Evolutionary conservation across 352 stramenopile species (phyloP).

Genomic region (Blastocystis sp.): DNA sequence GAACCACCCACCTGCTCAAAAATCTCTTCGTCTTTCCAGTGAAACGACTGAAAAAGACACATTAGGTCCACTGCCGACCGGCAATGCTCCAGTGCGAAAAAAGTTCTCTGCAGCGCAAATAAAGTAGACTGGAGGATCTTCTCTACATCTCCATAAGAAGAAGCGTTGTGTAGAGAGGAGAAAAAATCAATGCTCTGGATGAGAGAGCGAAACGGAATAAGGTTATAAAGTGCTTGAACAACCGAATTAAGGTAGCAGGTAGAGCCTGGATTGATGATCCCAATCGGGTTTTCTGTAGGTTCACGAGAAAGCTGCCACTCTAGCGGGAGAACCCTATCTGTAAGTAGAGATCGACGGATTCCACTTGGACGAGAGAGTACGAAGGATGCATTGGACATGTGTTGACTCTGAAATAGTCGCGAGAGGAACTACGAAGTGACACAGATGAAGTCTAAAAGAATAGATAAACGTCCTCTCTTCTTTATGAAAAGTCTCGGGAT

Average conservation of each 20-base stretch:
- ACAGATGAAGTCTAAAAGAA: background rate
- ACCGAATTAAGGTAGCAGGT: constrained; percentile 41
- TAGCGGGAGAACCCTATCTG: background rate
- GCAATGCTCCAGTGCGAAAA: background rate
- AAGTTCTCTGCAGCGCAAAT: constrained; percentile 28
- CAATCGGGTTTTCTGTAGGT: background rate
- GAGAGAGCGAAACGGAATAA: background rate
- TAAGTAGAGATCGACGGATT: background rate
- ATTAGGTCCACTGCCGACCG: background rate
- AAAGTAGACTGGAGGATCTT: background rate
- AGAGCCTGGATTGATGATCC: constrained; percentile 4
- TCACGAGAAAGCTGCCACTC: background rate
- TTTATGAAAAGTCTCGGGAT: background rate
- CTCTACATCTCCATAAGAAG: background rate
- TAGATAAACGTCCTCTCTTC: background rate
- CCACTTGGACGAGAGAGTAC: background rate
- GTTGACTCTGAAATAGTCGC: background rate
- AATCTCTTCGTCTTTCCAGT: background rate
- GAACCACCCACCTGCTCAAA: background rate
- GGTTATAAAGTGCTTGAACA: constrained; percentile 4
- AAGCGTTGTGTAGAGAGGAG: background rate
- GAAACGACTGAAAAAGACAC: background rate
- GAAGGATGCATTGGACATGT: background rate
- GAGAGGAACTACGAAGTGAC: background rate
- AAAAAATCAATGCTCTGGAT: background rate